These are phyloP conservation scores for Podospora bellae-mahoneyi DNA, from an alignment of 495 filamentous ascomycete species.

Conservation along the genomic window DNA sequence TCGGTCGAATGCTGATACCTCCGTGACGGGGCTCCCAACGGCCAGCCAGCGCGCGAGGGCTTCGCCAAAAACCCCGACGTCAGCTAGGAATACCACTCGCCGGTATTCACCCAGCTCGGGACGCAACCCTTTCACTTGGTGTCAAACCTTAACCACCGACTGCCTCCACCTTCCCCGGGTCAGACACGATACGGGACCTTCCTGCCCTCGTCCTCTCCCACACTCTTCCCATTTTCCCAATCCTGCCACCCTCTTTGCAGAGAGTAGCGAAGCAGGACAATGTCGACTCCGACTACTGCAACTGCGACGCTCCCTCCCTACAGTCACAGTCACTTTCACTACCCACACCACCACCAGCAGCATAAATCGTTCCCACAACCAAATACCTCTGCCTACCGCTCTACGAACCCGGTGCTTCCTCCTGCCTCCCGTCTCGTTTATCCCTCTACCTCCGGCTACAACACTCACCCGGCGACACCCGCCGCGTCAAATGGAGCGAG, in stretches of 20 bases:
- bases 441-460: conserved; percentile 38
- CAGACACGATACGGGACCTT: not conserved
- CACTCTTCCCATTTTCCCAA: conserved; percentile 5
- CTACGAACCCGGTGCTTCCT: conserved; percentile 48
- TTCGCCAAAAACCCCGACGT: conserved; percentile 11
- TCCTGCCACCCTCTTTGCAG: conserved; percentile 6
- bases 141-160: conserved; percentile 23
- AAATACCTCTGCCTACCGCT: conserved; percentile 49
- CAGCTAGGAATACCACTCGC: conserved; percentile 8
- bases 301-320: conserved; percentile 67
- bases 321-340: conserved; percentile 64
- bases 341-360: conserved; percentile 66
- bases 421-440: conserved; percentile 48
- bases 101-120: not conserved
- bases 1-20: not conserved
- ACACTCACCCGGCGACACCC: conserved; percentile 33
- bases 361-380: conserved; percentile 30
- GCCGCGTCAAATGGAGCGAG: conserved; percentile 38
- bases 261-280: conserved; percentile 37
- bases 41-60: not conserved
- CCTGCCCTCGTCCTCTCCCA: conserved; percentile 9
- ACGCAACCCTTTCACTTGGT: conserved; percentile 9
- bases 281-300: conserved; percentile 84
- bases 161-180: conserved; percentile 9
- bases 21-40: not conserved